A percentile compares a stretch with the other conserved stretches of the same genome.
phyloP scores from a whole-genome alignment of 2,329 filamentous ascomycete species.

The Calonectria multiphialidica region DNA sequence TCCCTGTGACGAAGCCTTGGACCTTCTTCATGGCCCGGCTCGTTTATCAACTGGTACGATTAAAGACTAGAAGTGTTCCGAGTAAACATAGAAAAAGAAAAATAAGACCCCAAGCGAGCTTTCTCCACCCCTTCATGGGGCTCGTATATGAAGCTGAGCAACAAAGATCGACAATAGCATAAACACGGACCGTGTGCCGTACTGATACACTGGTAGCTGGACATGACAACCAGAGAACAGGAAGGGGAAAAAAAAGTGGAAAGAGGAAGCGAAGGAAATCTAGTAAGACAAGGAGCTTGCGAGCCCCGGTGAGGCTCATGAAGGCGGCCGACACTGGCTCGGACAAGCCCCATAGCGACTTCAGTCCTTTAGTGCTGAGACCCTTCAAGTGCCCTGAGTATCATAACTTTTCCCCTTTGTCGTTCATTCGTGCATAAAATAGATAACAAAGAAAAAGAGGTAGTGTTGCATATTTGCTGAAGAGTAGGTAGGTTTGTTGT shows the following conservation, averaged over 20 bases:
- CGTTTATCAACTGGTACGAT: conserved; percentile 31
- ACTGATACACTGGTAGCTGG: conserved; percentile 30
- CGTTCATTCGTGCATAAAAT: conserved; percentile 42
- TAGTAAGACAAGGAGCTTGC: conserved; percentile 35
- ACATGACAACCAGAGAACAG: conserved; percentile 26
- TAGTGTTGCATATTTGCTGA: conserved; percentile 1
- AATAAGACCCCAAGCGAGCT: conserved; percentile 31
- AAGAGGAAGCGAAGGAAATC: conserved; percentile 30
- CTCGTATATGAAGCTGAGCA: conserved; percentile 29
- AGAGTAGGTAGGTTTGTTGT: neutral
- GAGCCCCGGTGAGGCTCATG: conserved; percentile 21
- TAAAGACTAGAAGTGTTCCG: conserved; percentile 36
- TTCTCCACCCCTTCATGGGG: conserved; percentile 16
- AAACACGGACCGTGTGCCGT: conserved; percentile 29
- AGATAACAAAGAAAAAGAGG: conserved; percentile 33
- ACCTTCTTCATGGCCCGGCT: conserved; percentile 23
- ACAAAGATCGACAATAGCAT: conserved; percentile 22
- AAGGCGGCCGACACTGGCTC: conserved; percentile 19
- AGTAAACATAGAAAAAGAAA: conserved; percentile 24
- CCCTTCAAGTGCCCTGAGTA: conserved; percentile 28
- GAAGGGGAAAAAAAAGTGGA: conserved; percentile 18
- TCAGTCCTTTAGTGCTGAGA: conserved; percentile 28
- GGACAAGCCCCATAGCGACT: conserved; percentile 10
- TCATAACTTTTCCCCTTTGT: conserved; percentile 42
- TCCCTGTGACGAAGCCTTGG: conserved; percentile 2